Evolutionary conservation across 768 basidiomycete genomes (phyloP), one percentile per base, ranked within the genome.

Genomic region (Auricularia heimuer): DNA sequence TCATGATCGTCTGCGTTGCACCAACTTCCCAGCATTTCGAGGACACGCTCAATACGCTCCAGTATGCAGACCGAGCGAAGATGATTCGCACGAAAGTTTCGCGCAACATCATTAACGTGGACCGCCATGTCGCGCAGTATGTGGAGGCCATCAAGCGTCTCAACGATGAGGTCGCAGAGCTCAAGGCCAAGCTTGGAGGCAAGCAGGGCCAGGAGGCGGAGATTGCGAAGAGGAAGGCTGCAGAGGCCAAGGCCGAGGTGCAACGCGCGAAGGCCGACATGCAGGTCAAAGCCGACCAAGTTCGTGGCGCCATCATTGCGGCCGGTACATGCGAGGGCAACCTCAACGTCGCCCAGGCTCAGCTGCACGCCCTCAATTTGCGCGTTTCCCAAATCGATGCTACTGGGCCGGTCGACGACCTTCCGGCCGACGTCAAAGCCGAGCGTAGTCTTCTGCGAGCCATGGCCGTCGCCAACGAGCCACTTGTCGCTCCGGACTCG

Each of bases 41-140:
- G 72, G 97, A 99, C 74, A 98, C 97, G 37, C 94, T 97, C 74
- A 99, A 99, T 73, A 98, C 97, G 2, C 87, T 99, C 61, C 80
- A 97, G 67, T 99, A 98, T 75, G 97, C 97, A 29, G 95, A 99
- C 70, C 89, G 95, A 58, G 96, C 97, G 34, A 97, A 97, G 66
- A 93, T 94, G 79, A 98, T 99, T 77, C 95, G 95, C 80, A 98
- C 96, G 18, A 96, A 93, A 74, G 88, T 98, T 66, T 94, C 95
- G 1, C 84, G 93, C 56, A 98, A 99, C 73, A 89, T 96, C 36
- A 88, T 96, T 71, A 94, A 95, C 68, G 92, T 98, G 67, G 89
- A 96, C 71, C 84, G 95, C 16, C 93, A 98, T 72, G 95, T 98
- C 67, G 92, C 91, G 42, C 92, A 89, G 76, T 99, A 98, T 71